Base-by-base conservation (phyloP, 371 early-diverging fungal genomes). In the Mucor saturninus region DNA sequence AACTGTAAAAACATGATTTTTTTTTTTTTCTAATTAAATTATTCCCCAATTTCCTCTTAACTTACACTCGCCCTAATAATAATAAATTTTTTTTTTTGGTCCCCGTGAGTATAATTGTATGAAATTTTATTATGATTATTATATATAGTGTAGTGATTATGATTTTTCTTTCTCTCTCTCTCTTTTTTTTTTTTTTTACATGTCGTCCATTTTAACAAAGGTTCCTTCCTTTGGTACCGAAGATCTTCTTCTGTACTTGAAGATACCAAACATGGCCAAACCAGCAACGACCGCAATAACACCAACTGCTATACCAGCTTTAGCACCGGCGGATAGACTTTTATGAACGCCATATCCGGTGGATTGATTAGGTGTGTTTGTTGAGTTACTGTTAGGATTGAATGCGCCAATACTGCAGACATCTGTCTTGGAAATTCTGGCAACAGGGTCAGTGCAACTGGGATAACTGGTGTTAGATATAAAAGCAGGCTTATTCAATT, bases 241-340 rank as follows among this genome's bases (percentile, higher is more conserved):
- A 28, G 2, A 3, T n/a, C 11, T 45, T 45, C 15, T 10, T 26
- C 39, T 56, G 32, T 62, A 70, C 10, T 31, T 26, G 37, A 58
- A 70, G n/a, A 29, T 13, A 48, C 58, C 67, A 26, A 54, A 49
- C 1, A 65, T 57, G 8, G 56, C 64, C 4, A 68, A 50, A 48
- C 52, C 66, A n/a, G 63, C 62, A 40, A 71, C 73, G 55, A 61
- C 69, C 15, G 66, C 69, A 30, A 76, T 50, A 0, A 74, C 76
- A 43, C 78, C 81, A 10, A 80, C 57, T 37, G 76, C 74, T n/a
- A 80, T 61, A 42, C 78, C 78, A 8, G 71, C 75, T 64, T 73
- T 77, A 48, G 64, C 74, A 26, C 81, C 78, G 28, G 64, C 61
- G 0, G 67, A 67, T 5, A 76, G 56, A 0, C 67, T 59, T 13